phyloP scores from a whole-genome alignment of 352 stramenopile species.

The Nothophytophthora sp. region DNA sequence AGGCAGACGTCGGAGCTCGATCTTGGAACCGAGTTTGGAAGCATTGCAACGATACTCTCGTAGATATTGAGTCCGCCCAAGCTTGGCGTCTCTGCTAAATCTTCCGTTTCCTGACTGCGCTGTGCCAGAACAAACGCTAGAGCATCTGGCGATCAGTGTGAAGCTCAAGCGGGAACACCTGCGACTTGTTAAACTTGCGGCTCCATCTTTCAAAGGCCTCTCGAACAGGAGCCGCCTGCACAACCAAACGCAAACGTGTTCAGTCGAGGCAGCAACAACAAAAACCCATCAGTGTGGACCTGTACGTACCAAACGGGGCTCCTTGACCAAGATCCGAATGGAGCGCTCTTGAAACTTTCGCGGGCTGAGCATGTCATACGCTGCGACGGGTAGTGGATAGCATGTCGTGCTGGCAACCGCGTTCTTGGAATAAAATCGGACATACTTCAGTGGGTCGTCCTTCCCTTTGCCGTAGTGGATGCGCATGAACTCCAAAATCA shows the following conservation, averaged over 20 bases:
- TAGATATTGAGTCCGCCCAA: too few relatives aligned
- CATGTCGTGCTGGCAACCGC: slow-evolving; percentile 43
- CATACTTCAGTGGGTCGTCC: slow-evolving; percentile 63
- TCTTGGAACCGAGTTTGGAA: too few relatives aligned
- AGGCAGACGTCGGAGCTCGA: too few relatives aligned
- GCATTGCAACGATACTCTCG: too few relatives aligned
- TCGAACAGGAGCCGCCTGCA: slow-evolving; percentile 42
- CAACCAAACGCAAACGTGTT: background rate
- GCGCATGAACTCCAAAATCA: slow-evolving; percentile 83
- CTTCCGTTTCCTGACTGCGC: too few relatives aligned
- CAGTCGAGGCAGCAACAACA: background rate
- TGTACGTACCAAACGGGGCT: slow-evolving; percentile 50
- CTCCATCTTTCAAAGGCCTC: slow-evolving; percentile 61
- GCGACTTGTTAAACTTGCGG: slow-evolving; percentile 49
- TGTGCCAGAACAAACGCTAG: too few relatives aligned
- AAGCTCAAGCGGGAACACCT: slow-evolving; percentile 37
- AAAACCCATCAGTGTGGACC: background rate
- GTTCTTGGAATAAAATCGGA: slow-evolving; percentile 84
- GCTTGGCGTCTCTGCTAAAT: too few relatives aligned
- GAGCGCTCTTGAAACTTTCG: slow-evolving; percentile 66
- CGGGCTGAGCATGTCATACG: slow-evolving; percentile 72
- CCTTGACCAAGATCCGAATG: slow-evolving; percentile 76
- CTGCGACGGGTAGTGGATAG: slow-evolving; percentile 49
- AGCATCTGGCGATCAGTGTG: slow-evolving; percentile 8
- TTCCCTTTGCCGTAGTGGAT: slow-evolving; percentile 85